Base-by-base conservation (phyloP, 345 rosid genomes). In the Eucalyptus cloeziana region DNA sequence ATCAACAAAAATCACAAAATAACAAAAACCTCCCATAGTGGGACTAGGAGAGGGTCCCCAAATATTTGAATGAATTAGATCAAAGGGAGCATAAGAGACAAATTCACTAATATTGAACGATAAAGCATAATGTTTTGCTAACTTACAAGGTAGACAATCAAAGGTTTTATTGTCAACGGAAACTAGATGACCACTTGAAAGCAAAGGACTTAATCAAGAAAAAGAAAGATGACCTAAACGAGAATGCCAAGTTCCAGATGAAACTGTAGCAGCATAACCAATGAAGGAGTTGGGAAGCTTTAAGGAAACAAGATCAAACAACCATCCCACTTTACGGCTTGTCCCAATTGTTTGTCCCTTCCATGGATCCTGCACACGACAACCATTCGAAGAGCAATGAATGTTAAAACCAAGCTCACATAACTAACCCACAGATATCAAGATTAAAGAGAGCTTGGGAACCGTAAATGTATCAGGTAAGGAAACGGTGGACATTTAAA, bases 291-390 rank as follows among this genome's bases (percentile, higher is more conserved):
- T 60, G 7, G 15, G 15, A 60, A 60, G 67, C 7, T 60, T 60
- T 0, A 60, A 60, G n/a, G 15, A 60, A 60, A 60, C 15, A 25
- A 60, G 7, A 0, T 60, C 2, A 25, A 60, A 1, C 0, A 12
- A 11, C 1, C n/a, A 0, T 25, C n/a, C 14, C 8, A 60, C 0
- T 60, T 60, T 25, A 60, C 0, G 0, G 4, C 7, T 2, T 60
- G 0, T 25, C 67, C n/a, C 15, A 25, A 25, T 60, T 60, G 15
- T 25, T 5, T 60, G 4, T 60, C 67, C 0, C 0, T 0, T 60
- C n/a, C 1, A 0, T 60, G 67, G 67, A 60, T 60, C n/a, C 0
- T 25, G 31, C 1, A 60, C n/a, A 60, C 0, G 3, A 11, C n/a
- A 60, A 25, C 67, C 67, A 60, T 11, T 25, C 1, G 0, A 60